Evolutionary conservation across 1,284 basidiomycete genomes (phyloP).

Genomic region (Ceraceosorus guamensis): DNA sequence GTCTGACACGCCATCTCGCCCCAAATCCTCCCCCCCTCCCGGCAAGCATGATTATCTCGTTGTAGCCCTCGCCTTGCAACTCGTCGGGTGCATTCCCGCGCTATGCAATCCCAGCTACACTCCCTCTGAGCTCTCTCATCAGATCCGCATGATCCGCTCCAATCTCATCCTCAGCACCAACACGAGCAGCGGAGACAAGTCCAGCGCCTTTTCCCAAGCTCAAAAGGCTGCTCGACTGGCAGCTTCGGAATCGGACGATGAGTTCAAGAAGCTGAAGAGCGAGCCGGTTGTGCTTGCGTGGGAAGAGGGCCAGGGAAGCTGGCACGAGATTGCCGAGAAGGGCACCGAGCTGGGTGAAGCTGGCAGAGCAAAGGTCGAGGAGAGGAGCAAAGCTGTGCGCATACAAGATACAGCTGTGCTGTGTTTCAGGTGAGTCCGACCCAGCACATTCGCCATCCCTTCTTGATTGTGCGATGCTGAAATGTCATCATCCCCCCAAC

Average conservation of each 20-base stretch:
- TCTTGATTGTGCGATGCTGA: background rate
- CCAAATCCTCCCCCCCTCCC: too few relatives aligned
- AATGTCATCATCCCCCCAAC: background rate
- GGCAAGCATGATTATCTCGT: constrained; percentile 43
- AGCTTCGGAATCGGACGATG: constrained; percentile 1
- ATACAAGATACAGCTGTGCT: constrained; percentile 28
- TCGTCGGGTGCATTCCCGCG: constrained; percentile 36
- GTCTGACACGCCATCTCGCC: too few relatives aligned
- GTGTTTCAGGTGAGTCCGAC: constrained; percentile 20
- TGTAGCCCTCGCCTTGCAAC: constrained; percentile 34
- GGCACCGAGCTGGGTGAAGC: constrained; percentile 14
- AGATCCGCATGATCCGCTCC: constrained; percentile 33
- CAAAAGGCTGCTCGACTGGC: constrained; percentile 15
- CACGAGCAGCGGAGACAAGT: constrained; percentile 1
- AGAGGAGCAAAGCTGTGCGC: constrained; percentile 7
- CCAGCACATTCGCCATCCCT: background rate
- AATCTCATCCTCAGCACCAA: constrained; percentile 28
- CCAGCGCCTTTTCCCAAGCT: constrained; percentile 15
- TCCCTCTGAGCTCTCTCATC: constrained; percentile 30
- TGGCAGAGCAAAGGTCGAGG: constrained; percentile 10
- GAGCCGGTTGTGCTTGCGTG: constrained; percentile 28
- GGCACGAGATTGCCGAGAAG: constrained; percentile 22
- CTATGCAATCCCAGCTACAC: constrained; percentile 46
- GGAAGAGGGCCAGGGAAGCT: constrained; percentile 27
- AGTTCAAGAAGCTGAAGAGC: constrained; percentile 12